Conservation (phyloP, 75 land plant species). For the Pinus tabuliformis region DNA sequence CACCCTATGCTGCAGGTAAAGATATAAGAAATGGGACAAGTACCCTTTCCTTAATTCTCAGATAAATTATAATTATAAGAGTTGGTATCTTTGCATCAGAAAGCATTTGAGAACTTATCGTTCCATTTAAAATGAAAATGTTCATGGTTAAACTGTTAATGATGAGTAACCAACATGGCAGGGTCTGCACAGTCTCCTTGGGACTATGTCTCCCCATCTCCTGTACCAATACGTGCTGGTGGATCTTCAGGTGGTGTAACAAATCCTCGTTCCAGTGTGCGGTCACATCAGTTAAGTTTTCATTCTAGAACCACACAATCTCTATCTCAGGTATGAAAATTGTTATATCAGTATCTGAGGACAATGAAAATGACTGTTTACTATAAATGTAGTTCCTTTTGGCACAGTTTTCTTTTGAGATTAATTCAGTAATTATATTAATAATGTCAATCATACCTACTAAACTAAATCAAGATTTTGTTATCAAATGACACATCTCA, state of each 20-base stretch:
- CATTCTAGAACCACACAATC: conserved; percentile 20
- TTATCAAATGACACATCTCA: not conserved
- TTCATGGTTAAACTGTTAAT: not conserved
- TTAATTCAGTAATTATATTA: not conserved
- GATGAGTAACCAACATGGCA: conserved; percentile 2
- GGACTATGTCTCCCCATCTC: conserved; percentile 80
- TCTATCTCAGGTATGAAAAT: conserved; percentile 26
- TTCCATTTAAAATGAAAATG: not conserved
- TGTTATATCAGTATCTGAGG: not conserved
- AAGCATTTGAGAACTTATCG: not conserved
- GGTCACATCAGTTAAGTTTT: conserved; percentile 45
- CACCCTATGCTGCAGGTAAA: conserved; percentile 43
- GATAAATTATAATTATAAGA: not conserved
- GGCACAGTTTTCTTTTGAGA: not conserved
- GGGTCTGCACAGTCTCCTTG: conserved; percentile 66
- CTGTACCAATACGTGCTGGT: conserved; percentile 80
- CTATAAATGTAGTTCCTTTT: not conserved
- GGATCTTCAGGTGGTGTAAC: conserved; percentile 48
- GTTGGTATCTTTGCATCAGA: not conserved
- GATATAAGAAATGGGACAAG: conserved; percentile 1
- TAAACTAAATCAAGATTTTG: not conserved
- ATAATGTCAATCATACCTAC: not conserved
- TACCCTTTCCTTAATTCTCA: conserved; percentile 9
- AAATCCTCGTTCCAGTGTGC: conserved; percentile 24
- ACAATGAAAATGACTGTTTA: not conserved